A percentile compares a stretch with the other conserved stretches of the same genome.
These are phyloP conservation scores for Naganishia randhawae DNA, from an alignment of 768 basidiomycete species.

Conservation along the genomic window DNA sequence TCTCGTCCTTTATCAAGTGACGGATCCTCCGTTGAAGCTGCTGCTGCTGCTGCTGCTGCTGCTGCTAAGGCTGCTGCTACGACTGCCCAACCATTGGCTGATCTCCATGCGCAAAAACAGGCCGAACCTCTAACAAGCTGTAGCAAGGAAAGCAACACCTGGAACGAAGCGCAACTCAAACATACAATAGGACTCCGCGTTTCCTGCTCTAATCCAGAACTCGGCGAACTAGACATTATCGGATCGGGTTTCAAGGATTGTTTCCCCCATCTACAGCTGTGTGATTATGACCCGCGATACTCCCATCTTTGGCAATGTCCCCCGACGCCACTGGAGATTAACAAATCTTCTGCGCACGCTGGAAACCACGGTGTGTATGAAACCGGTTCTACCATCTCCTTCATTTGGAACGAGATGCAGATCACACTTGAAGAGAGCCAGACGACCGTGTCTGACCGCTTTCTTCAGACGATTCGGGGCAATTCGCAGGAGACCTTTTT, in stretches of 20 bases:
- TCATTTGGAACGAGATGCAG: too few relatives aligned
- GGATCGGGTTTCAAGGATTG: not conserved
- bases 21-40: too few relatives aligned
- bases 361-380: too few relatives aligned
- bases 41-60: too few relatives aligned
- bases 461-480: not conserved
- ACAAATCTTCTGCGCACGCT: too few relatives aligned
- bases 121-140: too few relatives aligned
- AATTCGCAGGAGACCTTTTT: not conserved
- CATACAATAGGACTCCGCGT: not conserved
- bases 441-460: not conserved
- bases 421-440: too few relatives aligned
- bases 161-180: not conserved
- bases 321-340: too few relatives aligned
- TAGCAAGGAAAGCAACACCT: not conserved
- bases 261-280: not conserved
- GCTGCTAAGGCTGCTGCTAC: too few relatives aligned
- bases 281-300: not conserved
- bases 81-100: not conserved
- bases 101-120: too few relatives aligned
- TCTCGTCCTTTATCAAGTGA: too few relatives aligned
- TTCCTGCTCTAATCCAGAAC: not conserved
- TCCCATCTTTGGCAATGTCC: not conserved
- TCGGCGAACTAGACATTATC: not conserved
- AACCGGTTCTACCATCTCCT: too few relatives aligned